Conservation (phyloP, 148 eudicot genomes). For the Persicaria maculosa region DNA sequence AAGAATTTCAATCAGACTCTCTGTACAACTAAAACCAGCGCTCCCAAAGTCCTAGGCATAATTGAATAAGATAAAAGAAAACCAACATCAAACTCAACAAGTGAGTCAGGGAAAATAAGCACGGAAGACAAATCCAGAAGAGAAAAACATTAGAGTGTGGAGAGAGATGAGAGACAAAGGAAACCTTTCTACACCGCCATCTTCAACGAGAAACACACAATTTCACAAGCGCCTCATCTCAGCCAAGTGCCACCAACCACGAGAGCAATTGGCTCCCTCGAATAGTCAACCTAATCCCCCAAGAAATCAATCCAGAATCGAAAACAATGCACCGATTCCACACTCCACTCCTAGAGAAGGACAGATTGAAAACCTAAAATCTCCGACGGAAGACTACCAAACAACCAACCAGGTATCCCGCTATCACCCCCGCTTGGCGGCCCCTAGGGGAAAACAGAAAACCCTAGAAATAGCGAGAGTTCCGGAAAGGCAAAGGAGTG, state of each 20-base stretch:
- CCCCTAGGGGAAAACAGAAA: too few relatives aligned
- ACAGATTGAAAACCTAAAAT: too few relatives aligned
- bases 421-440: too few relatives aligned
- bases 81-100: neutral
- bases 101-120: neutral
- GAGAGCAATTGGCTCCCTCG: neutral
- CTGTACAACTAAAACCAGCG: constrained; percentile 10
- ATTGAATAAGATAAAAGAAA: neutral
- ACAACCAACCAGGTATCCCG: too few relatives aligned
- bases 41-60: constrained; percentile 8
- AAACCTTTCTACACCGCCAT: constrained; percentile 21
- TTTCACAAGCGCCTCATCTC: constrained; percentile 14
- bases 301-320: too few relatives aligned
- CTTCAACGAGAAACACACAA: constrained; percentile 12
- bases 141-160: neutral
- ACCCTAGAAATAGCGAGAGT: too few relatives aligned
- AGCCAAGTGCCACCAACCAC: neutral
- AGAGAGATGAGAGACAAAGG: neutral
- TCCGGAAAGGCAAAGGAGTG: too few relatives aligned
- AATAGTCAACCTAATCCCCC: too few relatives aligned
- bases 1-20: neutral
- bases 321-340: too few relatives aligned
- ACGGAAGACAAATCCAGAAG: neutral
- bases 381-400: too few relatives aligned
- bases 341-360: too few relatives aligned